Evolutionary conservation across 352 stramenopile species (phyloP), one percentile per base, ranked within the genome.

Genomic region (Globisporangium takayamanum): DNA sequence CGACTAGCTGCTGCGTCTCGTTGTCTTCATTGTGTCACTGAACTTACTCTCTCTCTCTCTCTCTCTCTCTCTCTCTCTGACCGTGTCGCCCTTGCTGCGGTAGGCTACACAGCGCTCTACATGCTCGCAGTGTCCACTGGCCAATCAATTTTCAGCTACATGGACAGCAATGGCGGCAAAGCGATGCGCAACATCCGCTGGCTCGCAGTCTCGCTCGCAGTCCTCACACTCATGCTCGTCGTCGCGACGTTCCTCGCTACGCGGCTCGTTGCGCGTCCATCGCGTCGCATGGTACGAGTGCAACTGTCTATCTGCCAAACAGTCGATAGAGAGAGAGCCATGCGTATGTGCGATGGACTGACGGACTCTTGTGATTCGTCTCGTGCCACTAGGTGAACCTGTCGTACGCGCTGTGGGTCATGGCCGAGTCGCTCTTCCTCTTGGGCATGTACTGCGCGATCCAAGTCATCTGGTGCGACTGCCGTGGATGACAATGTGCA

Each of bases 91-190:
- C 10, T 20, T 18, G 12, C 30, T 12, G 48, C 15, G n/a, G 25
- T 78, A 81, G 96, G 95, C 37, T 99, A 99, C 70, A 73, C 89
- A 37, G 73, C 81, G 51, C 67, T 99, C 14, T 96, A 97, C 66
- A 76, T 97, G 59, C 58, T 93, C 36, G 63, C 83, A 5, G 72
- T 93, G 18, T 85, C 65, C 49, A 55, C 75, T 3, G 87, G 83
- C 3, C 69, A 84, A 59, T 59, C 78, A 48, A 74, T 89, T 51
- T 92, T 94, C 52, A 63, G 76, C 55, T 80, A 80, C 65, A 82
- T 88, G 65, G 72, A 88, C 48, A 62, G 36, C 36, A 84, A 85
- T 53, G 76, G 67, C 28, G 72, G 62, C 41, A 87, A 88, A 61
- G 62, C 69, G 6, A 68, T 85, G 42, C 77, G 78, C 26, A 89